Base-by-base conservation (phyloP, 1,139 yeast genomes). In the Candida glucosophila region DNA sequence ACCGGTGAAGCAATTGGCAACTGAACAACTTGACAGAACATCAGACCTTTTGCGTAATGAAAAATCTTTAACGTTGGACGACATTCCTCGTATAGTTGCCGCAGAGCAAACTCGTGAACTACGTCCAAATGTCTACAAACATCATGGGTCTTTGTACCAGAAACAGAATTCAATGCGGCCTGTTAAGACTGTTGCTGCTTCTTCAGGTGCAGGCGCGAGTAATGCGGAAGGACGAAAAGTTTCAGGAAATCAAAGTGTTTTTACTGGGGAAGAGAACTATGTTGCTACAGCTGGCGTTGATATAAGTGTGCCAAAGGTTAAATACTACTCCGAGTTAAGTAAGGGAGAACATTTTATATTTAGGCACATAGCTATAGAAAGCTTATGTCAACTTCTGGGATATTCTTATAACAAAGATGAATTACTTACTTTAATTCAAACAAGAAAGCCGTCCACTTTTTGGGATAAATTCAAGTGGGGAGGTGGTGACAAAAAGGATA, bases 91-190 rank as follows among this genome's bases (percentile, higher is more conserved):
- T 39, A 88, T 90, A 44, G 97, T 90, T 8, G 95, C 96, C 3
- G 93, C 95, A 5, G 97, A 90, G 44, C 96, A 88, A 51, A 95
- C 97, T 0, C 67, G 96, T 36, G 95, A 85, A 37, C 79, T 83
- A 44, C 69, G 95, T 31, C 93, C 93, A 5, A 81, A 81, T 49
- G 90, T 93, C 0, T 82, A 76, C 55, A 72, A 76, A 36, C 88
- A 76, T 47, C 86, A 77, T 39, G 63, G 65, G 35, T 51, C 63
- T 12, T 50, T 63, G 27, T 64, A 63, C 34, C 67, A 45, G 44
- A 55, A 53, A 47, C 58, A 43, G 39, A 58, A 40, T 49, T 62
- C 44, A 38, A 41, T 39, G 54, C 58, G 51, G 37, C 52, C 52
- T 8, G 60, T 51, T 24, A 51, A 44, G 24, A 39, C 44, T 8